Evolutionary conservation across 352 stramenopile species (phyloP).

Genomic region (Phytophthora ramorum): DNA sequence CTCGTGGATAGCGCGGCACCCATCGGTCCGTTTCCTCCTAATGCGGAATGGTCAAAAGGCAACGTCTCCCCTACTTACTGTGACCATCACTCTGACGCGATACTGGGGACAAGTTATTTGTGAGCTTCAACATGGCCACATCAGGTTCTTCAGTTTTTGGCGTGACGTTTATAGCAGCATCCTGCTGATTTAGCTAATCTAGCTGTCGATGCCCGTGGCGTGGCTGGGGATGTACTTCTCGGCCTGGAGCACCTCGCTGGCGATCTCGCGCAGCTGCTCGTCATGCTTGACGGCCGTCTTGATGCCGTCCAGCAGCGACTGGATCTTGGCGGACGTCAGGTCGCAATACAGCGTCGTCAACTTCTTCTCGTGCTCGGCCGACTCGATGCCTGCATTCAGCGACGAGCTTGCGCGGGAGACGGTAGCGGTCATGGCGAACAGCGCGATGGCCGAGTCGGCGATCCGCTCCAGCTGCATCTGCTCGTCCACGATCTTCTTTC

Average conservation of each 20-base stretch:
- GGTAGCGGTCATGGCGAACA: slow-evolving; percentile 89
- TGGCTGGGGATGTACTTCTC: slow-evolving; percentile 85
- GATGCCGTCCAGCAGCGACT: slow-evolving; percentile 62
- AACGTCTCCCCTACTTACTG: slow-evolving; percentile 2
- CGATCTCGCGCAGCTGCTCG: slow-evolving; percentile 76
- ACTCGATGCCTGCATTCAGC: slow-evolving; percentile 55
- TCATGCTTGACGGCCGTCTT: slow-evolving; percentile 71
- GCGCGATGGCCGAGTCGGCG: slow-evolving; percentile 82
- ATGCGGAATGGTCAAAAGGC: slow-evolving; percentile 20
- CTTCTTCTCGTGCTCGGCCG: slow-evolving; percentile 78
- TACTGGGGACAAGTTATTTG: slow-evolving; percentile 20
- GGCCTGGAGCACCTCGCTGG: slow-evolving; percentile 75
- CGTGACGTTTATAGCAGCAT: not conserved
- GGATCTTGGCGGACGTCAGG: slow-evolving; percentile 72
- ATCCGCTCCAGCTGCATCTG: slow-evolving; percentile 89
- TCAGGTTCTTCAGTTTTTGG: slow-evolving; percentile 11
- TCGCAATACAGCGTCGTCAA: slow-evolving; percentile 86
- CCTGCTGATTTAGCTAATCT: not conserved
- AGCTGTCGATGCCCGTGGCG: slow-evolving; percentile 75
- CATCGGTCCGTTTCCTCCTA: slow-evolving; percentile 18
- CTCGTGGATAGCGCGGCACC: slow-evolving; percentile 28
- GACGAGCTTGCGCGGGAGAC: slow-evolving; percentile 84
- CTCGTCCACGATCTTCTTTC: slow-evolving; percentile 89
- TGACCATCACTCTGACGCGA: slow-evolving; percentile 33
- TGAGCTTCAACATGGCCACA: slow-evolving; percentile 14